phyloP scores from a whole-genome alignment of 163 green algal species.

The Scenedesmus sp. region DNA sequence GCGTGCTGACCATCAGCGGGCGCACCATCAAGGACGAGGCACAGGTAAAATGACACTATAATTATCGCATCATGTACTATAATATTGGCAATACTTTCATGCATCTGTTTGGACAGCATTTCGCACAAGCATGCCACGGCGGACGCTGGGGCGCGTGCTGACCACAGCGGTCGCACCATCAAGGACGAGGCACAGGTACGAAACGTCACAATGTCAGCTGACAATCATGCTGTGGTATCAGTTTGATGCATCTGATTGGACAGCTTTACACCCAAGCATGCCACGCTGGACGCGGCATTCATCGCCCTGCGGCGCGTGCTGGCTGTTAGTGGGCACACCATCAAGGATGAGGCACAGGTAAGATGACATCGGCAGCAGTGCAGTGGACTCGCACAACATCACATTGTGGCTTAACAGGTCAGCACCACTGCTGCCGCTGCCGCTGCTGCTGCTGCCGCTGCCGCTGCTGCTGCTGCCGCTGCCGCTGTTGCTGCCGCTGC shows the following conservation, averaged over 20 bases:
- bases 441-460: not conserved
- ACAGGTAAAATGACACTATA: slow-evolving; percentile 49
- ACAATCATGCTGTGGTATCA: not conserved
- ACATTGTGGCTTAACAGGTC: not conserved
- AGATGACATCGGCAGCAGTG: not conserved
- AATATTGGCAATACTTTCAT: not conserved
- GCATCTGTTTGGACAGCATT: not conserved
- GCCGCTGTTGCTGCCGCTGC: not conserved
- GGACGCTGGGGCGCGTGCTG: slow-evolving; percentile 53
- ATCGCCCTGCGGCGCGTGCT: slow-evolving; percentile 51
- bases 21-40: slow-evolving; percentile 66
- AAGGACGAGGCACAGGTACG: slow-evolving; percentile 63
- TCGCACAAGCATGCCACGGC: too few species aligned
- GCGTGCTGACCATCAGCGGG: slow-evolving; percentile 69
- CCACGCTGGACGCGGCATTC: slow-evolving; percentile 4
- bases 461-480: not conserved
- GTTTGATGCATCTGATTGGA: not conserved
- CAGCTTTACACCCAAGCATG: slow-evolving; percentile 22
- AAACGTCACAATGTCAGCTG: too few species aligned
- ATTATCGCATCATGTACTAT: not conserved
- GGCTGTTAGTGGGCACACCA: slow-evolving; percentile 64
- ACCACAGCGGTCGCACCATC: slow-evolving; percentile 69
- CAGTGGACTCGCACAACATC: not conserved
- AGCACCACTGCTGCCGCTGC: not conserved
- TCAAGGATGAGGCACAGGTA: slow-evolving; percentile 64